Base-by-base conservation (phyloP, 2,329 filamentous ascomycete species). In the Aspergillus sp. region DNA sequence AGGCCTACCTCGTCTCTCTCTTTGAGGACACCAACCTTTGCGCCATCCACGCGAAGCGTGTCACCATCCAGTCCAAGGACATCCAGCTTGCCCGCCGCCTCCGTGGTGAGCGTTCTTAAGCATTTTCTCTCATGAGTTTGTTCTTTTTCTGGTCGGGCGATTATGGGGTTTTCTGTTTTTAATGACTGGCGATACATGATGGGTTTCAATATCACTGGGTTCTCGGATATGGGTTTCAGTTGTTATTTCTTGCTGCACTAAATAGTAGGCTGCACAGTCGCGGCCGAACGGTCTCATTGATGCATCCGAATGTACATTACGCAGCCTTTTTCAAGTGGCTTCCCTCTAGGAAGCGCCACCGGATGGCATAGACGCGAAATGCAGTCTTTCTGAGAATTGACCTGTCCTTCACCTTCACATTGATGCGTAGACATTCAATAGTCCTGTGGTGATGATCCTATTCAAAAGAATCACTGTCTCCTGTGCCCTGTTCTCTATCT, bases 21-120 rank as follows among this genome's bases (percentile, higher is more conserved):
- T 97, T 97, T 69, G 92, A 97, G 79, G 93, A 97, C 75, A 97
- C 93, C 80, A 97, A 97, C 82, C 81, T 96, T 49, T 97, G 93
- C 80, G 93, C 94, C 71, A 96, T 97, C 77, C 94, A 97, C 80
- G 93, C 94, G 79, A 97, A 97, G 87, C 91, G 94, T 81, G 94
- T 97, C 72, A 97, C 93, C 71, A 97, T 97, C 78, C 93, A 79
- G 71, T 76, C 74, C 78, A 97, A 97, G 84, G 93, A 97, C 69
- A 97, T 97, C 73, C 93, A 97, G 80, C 86, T 97, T 47, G 92
- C 93, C 70, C 89, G 94, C 66, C 89, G 94, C 71, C 90, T 99
- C 72, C 90, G 94, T 70, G 94, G 94, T 64, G 92, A 94, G 82
- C 88, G 89, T 76, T 91, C 90, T 82, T 93, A 84, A 76, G 72